Percentiles rank a stretch among this genome's conserved stretches.
Evolutionary conservation across 1,284 basidiomycete species (phyloP).

Genomic region (Trichosporon coremiiforme): DNA sequence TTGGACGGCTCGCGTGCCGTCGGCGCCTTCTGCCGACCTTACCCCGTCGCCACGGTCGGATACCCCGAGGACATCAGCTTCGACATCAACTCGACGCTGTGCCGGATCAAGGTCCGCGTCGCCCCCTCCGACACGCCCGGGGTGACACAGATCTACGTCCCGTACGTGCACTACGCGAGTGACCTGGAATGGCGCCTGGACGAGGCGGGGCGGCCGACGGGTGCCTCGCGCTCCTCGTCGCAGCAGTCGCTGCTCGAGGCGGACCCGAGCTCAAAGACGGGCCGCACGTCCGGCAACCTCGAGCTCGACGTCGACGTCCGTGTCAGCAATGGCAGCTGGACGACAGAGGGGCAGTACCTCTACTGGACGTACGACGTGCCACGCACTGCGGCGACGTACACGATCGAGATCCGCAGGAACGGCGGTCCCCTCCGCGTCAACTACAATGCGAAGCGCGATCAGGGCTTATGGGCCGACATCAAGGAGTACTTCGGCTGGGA

Average conservation of each 20-base stretch:
- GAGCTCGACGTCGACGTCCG: slow-evolving; percentile 58
- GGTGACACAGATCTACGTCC: slow-evolving; percentile 82
- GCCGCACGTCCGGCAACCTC: slow-evolving; percentile 23
- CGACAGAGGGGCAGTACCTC: slow-evolving; percentile 68
- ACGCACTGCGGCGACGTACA: slow-evolving; percentile 61
- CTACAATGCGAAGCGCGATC: slow-evolving; percentile 4
- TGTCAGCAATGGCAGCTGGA: slow-evolving; percentile 69
- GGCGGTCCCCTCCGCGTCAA: slow-evolving; percentile 59
- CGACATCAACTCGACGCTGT: slow-evolving; percentile 69
- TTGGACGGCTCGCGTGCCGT: slow-evolving; percentile 79
- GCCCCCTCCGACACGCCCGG: slow-evolving; percentile 57
- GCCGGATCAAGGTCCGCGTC: slow-evolving; percentile 69
- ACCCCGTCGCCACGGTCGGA: slow-evolving; percentile 74
- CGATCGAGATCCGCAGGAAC: slow-evolving; percentile 66
- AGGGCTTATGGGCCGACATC: slow-evolving; percentile 22
- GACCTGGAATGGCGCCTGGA: slow-evolving; percentile 41
- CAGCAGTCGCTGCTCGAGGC: slow-evolving; percentile 23
- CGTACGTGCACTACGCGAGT: slow-evolving; percentile 82
- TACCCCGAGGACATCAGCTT: slow-evolving; percentile 69
- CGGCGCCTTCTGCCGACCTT: slow-evolving; percentile 79
- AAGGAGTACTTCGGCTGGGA: slow-evolving; percentile 22
- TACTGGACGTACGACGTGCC: slow-evolving; percentile 84
- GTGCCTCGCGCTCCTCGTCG: slow-evolving; percentile 24
- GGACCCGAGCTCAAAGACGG: slow-evolving; percentile 17
- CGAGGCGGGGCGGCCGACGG: background rate